phyloP scores from a whole-genome alignment of 768 basidiomycete species.

The Lenzites betulinus region DNA sequence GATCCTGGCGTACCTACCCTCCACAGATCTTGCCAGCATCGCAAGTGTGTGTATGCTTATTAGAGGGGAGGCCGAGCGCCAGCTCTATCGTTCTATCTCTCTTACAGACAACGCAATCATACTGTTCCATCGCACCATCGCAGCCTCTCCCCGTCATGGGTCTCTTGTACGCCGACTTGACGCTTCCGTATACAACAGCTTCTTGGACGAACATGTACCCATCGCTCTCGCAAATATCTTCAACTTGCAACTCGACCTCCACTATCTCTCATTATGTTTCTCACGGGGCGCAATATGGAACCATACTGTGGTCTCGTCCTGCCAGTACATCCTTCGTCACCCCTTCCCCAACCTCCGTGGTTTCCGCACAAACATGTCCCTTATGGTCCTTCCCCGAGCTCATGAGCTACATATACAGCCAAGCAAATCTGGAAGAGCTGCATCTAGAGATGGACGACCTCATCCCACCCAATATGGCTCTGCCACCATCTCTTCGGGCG shows the following conservation, averaged over 20 bases:
- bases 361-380: not conserved
- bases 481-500: not conserved
- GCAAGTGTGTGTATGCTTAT: not conserved
- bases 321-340: not conserved
- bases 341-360: not conserved
- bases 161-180: not conserved
- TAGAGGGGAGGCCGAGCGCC: not conserved
- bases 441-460: not conserved
- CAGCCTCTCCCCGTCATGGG: not conserved
- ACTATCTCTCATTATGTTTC: not conserved
- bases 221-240: not conserved
- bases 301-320: not conserved
- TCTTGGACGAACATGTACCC: not conserved
- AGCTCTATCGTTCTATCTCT: not conserved
- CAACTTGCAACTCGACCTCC: not conserved
- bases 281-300: not conserved
- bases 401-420: not conserved
- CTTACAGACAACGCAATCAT: not conserved
- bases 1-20: not conserved
- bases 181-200: not conserved
- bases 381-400: not conserved
- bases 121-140: not conserved
- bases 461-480: not conserved
- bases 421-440: not conserved
- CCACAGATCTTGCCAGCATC: not conserved